Conservation (phyloP, 306 rosid genomes). For the Vicia villosa region DNA sequence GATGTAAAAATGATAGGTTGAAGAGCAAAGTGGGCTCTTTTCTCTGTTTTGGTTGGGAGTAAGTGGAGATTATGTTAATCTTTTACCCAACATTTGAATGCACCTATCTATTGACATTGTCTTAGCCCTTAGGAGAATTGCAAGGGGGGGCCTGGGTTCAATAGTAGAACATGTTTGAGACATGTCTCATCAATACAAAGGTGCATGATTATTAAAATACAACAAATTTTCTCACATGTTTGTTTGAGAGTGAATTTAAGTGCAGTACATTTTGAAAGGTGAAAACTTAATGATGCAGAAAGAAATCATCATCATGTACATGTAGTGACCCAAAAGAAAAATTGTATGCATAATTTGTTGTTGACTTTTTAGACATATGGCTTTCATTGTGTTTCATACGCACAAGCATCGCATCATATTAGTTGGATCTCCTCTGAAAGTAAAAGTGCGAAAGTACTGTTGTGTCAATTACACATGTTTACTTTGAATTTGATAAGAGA, state of each 20-base stretch:
- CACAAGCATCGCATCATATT: constrained; percentile 49
- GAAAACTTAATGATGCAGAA: constrained; percentile 20
- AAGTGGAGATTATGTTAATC: constrained; percentile 44
- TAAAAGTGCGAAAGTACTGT: constrained; percentile 41
- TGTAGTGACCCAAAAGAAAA: not conserved
- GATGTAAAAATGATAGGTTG: constrained; percentile 37
- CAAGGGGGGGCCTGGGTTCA: constrained; percentile 25
- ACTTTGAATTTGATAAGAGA: constrained; percentile 27
- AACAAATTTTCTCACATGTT: constrained; percentile 36
- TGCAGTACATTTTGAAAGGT: constrained; percentile 1
- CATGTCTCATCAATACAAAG: constrained; percentile 62
- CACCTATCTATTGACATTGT: constrained; percentile 32
- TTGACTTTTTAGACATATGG: constrained; percentile 43
- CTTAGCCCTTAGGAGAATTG: constrained; percentile 28
- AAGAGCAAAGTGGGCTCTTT: constrained; percentile 38
- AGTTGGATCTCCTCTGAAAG: constrained; percentile 36
- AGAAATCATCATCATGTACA: constrained; percentile 15
- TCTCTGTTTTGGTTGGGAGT: constrained; percentile 18
- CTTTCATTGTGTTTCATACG: constrained; percentile 42
- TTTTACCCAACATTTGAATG: constrained; percentile 51
- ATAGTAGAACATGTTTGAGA: constrained; percentile 77
- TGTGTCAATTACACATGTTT: constrained; percentile 43
- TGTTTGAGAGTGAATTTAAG: not conserved
- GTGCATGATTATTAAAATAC: constrained; percentile 31
- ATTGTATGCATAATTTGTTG: constrained; percentile 18